Evolutionary conservation across 1,139 yeast genomes (phyloP), one percentile per base, ranked within the genome.

Genomic region (Geotrichum histeridarum): DNA sequence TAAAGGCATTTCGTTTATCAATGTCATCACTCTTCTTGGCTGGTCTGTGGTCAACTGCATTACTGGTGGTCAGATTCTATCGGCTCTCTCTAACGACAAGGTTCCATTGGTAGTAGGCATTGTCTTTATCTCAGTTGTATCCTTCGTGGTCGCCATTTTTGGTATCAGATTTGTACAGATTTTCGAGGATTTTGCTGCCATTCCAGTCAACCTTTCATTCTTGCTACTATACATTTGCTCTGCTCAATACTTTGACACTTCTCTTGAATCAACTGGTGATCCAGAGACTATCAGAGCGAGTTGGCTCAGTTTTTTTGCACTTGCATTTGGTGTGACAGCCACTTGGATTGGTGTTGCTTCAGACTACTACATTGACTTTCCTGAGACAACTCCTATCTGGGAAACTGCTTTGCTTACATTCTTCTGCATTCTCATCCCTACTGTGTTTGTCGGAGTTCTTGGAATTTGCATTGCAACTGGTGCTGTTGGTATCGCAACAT

Each of bases 271-370:
- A 17, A 63, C 65, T 15, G 77, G 78, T 2, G 78, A 75, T 18
- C 67, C 70, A 8, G 72, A 77, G 2, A 76, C 80, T 0, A 67
- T 74, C 11, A 75, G 76, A 50, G 95, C 95, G 8, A 80, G 82
- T 66, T 82, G 88, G 80, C 68, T 89, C 33, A 79, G 89, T 15
- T 86, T 82, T 67, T 87, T 88, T 65, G 80, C 91, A 1, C 73
- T 88, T 49, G 77, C 85, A 38, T 87, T 86, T 65, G 84, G 96
- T 35, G 82, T 85, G 47, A 88, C 96, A 2, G 80, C 91, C 1
- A 87, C 96, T 1, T 90, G 96, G 96, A 94, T 95, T 38, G 85
- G 93, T 4, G 80, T 86, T 58, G 87, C 96, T 1, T 78, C 93
- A 0, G 97, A 90, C 69, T 90, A 89, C 68, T 87, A 86, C 67